phyloP scores from a whole-genome alignment of 2,329 filamentous ascomycete species.

The Fusarium sp. region DNA sequence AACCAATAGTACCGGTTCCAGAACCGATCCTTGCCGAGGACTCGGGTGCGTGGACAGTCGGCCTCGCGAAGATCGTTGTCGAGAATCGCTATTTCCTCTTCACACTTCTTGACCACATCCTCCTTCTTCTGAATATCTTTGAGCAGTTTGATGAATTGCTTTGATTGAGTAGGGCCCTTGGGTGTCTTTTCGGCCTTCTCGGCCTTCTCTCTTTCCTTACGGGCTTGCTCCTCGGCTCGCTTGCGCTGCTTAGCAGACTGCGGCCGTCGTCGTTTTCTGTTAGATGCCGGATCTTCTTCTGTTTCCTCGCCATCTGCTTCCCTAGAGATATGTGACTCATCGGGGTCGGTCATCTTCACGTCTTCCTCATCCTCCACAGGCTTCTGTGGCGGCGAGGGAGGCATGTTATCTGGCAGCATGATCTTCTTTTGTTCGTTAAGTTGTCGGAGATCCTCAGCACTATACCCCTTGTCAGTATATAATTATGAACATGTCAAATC shows the following conservation, averaged over 20 bases:
- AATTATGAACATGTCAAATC: neutral
- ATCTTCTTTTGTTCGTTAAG: constrained; percentile 83
- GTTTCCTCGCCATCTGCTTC: constrained; percentile 79
- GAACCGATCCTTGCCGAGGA: constrained; percentile 94
- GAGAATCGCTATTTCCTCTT: constrained; percentile 86
- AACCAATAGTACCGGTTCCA: constrained; percentile 99
- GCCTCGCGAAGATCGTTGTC: constrained; percentile 96
- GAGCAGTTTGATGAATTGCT: constrained; percentile 88
- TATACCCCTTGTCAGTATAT: constrained; percentile 52
- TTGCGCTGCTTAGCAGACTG: constrained; percentile 79
- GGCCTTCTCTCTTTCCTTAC: constrained; percentile 66
- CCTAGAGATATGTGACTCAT: constrained; percentile 71
- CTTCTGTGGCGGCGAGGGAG: constrained; percentile 72
- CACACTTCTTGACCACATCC: constrained; percentile 82
- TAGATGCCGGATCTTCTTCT: constrained; percentile 76
- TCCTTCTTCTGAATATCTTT: constrained; percentile 93
- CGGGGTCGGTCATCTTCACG: constrained; percentile 73
- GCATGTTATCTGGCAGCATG: constrained; percentile 80
- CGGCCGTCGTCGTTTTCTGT: constrained; percentile 70
- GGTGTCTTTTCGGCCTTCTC: constrained; percentile 76
- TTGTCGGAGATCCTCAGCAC: constrained; percentile 78
- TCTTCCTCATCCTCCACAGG: constrained; percentile 68
- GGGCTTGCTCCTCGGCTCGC: constrained; percentile 82
- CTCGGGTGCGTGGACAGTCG: constrained; percentile 90
- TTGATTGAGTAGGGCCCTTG: constrained; percentile 82